Conservation (phyloP, 2,329 filamentous ascomycete genomes). For the Penicillium rolfsii region DNA sequence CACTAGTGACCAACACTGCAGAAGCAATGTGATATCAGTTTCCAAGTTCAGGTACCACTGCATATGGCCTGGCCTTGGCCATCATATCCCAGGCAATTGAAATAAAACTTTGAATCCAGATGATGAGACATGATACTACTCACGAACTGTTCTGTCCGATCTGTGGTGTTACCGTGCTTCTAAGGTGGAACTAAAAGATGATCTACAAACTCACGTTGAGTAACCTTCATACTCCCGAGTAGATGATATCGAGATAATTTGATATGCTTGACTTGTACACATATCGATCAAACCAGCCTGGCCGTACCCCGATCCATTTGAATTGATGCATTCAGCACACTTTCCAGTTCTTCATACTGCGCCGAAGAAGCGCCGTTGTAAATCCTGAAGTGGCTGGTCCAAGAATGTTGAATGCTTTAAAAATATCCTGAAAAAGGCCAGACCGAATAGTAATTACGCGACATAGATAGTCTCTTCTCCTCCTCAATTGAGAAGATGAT, state of each 20-base stretch:
- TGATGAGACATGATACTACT: background rate
- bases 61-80: constrained; percentile 4
- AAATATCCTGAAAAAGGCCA: background rate
- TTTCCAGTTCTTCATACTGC: background rate
- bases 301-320: too few relatives aligned
- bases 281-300: background rate
- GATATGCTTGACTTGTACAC: background rate
- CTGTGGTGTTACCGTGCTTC: background rate
- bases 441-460: too few relatives aligned
- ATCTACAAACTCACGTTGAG: background rate
- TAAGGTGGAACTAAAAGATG: background rate
- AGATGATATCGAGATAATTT: background rate
- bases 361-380: background rate
- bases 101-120: too few relatives aligned
- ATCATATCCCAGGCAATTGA: background rate
- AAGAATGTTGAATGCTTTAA: background rate
- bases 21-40: constrained; percentile 10
- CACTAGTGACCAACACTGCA: constrained; percentile 13
- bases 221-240: background rate
- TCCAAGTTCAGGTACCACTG: constrained; percentile 16
- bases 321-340: background rate
- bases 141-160: background rate
- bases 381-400: background rate
- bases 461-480: background rate
- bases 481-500: too few relatives aligned